These are phyloP conservation scores for Calonectria pteridis DNA, from an alignment of 2,329 filamentous ascomycete genomes.

Conservation along the genomic window DNA sequence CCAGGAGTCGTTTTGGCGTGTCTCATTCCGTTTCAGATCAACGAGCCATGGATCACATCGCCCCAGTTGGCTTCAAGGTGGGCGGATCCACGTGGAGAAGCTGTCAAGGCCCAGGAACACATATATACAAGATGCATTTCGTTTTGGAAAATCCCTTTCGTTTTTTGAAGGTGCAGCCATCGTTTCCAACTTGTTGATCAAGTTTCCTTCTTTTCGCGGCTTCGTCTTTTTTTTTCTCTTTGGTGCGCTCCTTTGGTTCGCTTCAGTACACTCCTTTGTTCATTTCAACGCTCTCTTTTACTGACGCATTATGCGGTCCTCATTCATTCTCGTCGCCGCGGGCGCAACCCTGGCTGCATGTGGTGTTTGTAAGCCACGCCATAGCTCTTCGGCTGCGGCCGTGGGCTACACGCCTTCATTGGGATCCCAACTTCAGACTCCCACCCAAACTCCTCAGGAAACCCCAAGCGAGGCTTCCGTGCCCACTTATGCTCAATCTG, in stretches of 20 bases:
- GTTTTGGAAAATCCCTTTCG: background rate
- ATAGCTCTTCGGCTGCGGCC: background rate
- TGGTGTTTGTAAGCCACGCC: slow-evolving; percentile 1
- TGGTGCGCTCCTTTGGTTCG: background rate
- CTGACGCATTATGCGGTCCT: slow-evolving; percentile 3
- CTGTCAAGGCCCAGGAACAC: background rate
- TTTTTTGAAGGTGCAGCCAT: background rate
- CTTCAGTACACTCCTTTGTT: background rate
- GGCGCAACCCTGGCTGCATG: slow-evolving; percentile 9
- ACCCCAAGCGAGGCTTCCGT: background rate
- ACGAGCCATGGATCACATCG: background rate
- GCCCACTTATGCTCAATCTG: background rate
- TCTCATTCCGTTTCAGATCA: slow-evolving; percentile 17
- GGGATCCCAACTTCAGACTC: background rate
- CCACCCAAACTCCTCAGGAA: background rate
- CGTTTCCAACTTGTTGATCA: slow-evolving; percentile 16
- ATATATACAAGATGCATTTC: background rate
- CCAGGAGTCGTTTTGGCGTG: background rate
- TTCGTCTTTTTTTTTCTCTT: slow-evolving; percentile 1
- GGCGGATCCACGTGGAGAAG: slow-evolving; percentile 17
- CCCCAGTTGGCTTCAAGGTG: slow-evolving; percentile 7
- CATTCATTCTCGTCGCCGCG: slow-evolving; percentile 10
- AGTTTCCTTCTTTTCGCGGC: slow-evolving; percentile 1
- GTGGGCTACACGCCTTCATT: background rate
- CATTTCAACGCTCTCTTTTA: background rate